phyloP scores from a whole-genome alignment of 1,284 basidiomycete genomes.

The Garcileccinum viscosum region DNA sequence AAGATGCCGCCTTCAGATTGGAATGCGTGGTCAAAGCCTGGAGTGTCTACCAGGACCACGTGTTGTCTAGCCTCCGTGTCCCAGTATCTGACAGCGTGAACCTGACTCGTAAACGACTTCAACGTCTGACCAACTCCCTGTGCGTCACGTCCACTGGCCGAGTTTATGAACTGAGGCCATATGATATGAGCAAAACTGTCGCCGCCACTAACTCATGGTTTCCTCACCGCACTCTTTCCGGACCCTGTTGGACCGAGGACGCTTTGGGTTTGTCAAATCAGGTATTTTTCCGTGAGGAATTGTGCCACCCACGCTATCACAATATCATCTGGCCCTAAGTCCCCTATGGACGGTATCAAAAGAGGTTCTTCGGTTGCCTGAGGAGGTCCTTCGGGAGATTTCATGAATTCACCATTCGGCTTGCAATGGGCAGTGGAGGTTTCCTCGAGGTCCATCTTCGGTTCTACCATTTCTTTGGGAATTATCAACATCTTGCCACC shows the following conservation, averaged over 20 bases:
- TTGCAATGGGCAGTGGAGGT: neutral
- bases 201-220: neutral
- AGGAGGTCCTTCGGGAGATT: neutral
- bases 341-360: neutral
- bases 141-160: slow-evolving; percentile 1
- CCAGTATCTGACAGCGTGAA: slow-evolving; percentile 14
- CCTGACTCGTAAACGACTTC: slow-evolving; percentile 21
- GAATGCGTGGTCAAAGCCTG: slow-evolving; percentile 12
- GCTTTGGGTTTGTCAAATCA: neutral
- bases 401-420: neutral
- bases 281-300: neutral
- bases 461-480: neutral
- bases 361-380: neutral
- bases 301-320: neutral
- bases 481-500: neutral
- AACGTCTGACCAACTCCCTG: slow-evolving; percentile 14
- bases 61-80: neutral
- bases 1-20: slow-evolving; percentile 29
- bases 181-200: neutral
- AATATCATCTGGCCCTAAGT: neutral
- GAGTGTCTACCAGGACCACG: slow-evolving; percentile 20
- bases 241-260: too few species aligned
- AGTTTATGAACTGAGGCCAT: neutral
- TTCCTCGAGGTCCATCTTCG: neutral
- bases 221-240: neutral